Base-by-base conservation (phyloP, 352 stramenopile genomes). In the Globisporangium viniferum region DNA sequence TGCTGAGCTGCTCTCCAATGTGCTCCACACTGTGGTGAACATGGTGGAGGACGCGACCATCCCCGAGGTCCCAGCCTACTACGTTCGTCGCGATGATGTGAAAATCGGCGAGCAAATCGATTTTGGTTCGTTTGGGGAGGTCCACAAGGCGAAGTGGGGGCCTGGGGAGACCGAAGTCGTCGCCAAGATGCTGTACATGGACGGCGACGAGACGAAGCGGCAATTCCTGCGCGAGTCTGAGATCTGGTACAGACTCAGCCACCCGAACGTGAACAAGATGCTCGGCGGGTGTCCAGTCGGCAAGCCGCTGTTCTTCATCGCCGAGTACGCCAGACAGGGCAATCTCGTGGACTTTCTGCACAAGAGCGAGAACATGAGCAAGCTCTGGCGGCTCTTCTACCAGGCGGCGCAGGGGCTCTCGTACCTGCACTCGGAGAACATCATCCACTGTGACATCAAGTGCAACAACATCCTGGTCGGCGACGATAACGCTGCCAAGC, bases 381-480 rank as follows among this genome's bases (percentile, higher is more conserved):
- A 62, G 20, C 20, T 77, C 2, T 76, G 69, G 67, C 31, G 36
- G 1, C 60, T 62, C 7, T 75, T 88, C 24, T 72, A 81, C 10
- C 53, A 84, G 31, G 76, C 73, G 0, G 78, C 77, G 0, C 59
- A 79, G 20, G 91, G 86, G 0, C 66, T 97, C 4, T 59, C 70
- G 35, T 96, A 93, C 59, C 72, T 97, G 15, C 89, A 97, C 69
- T 56, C 56, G 15, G 64, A 85, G 41, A 69, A 74, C 10, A 70
- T 91, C 53, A 73, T 97, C 27, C 90, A 97, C 68, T 81, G 90
- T n/a, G 89, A 97, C 48, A 74, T 97, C 10, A 97, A 97, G 63
- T 89, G 84, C 59, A 87, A 77, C 62, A 97, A 97, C 72, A 75
- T 97, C 20, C 51, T 97, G 22, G 72, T 95, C 5, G 83, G 81